Conservation (phyloP, 1,284 basidiomycete genomes). For the Amylostereum areolatum region DNA sequence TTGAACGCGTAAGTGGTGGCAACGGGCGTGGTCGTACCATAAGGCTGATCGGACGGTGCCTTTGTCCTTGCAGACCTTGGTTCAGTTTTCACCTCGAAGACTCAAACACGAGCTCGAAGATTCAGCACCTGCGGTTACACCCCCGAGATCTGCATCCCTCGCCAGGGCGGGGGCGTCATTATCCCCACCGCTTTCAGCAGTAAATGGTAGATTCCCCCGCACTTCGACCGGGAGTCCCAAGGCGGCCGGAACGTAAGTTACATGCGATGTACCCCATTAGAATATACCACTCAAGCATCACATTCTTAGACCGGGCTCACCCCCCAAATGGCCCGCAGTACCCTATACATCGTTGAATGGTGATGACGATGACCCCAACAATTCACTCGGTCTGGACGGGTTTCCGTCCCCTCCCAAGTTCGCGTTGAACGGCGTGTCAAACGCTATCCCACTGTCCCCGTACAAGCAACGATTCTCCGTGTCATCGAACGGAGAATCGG, state of each 20-base stretch:
- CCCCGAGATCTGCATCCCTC: slow-evolving; percentile 17
- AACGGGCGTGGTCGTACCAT: too few relatives aligned
- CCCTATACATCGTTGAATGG: slow-evolving; percentile 26
- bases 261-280: too few relatives aligned
- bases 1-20: slow-evolving; percentile 51
- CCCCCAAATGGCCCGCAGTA: slow-evolving; percentile 29
- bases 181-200: too few relatives aligned
- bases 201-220: too few relatives aligned
- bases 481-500: slow-evolving; percentile 17
- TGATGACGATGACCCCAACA: slow-evolving; percentile 10
- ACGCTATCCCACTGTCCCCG: slow-evolving; percentile 43
- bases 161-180: slow-evolving; percentile 10
- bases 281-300: too few relatives aligned
- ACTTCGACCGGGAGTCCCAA: too few relatives aligned
- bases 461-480: slow-evolving; percentile 25
- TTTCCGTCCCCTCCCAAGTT: slow-evolving; percentile 51
- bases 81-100: slow-evolving; percentile 61
- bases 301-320: slow-evolving; percentile 1
- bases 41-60: too few relatives aligned
- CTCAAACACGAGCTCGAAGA: slow-evolving; percentile 41
- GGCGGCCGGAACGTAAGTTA: too few relatives aligned
- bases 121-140: slow-evolving; percentile 6
- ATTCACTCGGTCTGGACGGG: slow-evolving; percentile 6
- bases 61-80: slow-evolving; percentile 42
- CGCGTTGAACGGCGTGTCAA: slow-evolving; percentile 63